Evolutionary conservation across 129 eudicot species (phyloP).

Genomic region (Flaveria trinervia): DNA sequence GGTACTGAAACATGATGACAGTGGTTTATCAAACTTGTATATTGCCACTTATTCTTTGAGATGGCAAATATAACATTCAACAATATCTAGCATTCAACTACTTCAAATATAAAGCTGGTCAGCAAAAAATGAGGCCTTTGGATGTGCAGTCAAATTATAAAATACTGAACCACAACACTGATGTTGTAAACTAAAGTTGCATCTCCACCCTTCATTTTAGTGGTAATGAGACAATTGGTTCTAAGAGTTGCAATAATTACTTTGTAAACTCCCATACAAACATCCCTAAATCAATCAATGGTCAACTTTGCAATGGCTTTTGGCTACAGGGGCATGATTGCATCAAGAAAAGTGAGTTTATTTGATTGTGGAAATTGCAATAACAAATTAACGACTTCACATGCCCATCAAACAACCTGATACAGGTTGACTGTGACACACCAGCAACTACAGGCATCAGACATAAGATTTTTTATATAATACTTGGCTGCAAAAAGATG

Average conservation of each 20-base stretch:
- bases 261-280: not conserved
- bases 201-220: not conserved
- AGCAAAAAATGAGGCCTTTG: not conserved
- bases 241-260: not conserved
- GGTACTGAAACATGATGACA: slow-evolving; percentile 60
- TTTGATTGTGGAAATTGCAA: not conserved
- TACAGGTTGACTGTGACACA: not conserved
- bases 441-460: not conserved
- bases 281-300: not conserved
- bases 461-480: not conserved
- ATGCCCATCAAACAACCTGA: slow-evolving; percentile 6
- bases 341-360: not conserved
- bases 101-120: slow-evolving; percentile 2
- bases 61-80: not conserved
- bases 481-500: not conserved
- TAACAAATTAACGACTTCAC: not conserved
- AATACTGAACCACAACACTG: not conserved
- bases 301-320: not conserved
- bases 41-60: not conserved
- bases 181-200: not conserved
- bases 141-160: not conserved
- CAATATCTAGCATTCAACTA: not conserved
- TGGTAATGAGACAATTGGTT: not conserved
- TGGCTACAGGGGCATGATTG: not conserved
- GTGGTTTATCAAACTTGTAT: slow-evolving; percentile 14